Conservation (phyloP, 140 eudicot species). For the Bidens hawaiensis region DNA sequence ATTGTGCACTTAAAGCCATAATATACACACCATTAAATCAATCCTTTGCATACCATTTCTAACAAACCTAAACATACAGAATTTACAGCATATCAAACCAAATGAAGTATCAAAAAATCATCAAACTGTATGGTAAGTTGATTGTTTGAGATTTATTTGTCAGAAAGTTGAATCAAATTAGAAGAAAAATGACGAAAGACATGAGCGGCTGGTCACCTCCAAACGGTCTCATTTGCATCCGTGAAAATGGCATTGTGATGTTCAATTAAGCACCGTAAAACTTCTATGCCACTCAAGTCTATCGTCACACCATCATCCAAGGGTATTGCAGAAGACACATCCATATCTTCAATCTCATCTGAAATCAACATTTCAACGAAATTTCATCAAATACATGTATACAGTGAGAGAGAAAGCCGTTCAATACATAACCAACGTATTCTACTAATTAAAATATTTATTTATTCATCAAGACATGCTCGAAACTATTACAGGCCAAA, state of each 20-base stretch:
- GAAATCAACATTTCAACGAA: constrained; percentile 5
- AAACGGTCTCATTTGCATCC: constrained; percentile 84
- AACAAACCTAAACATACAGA: constrained; percentile 20
- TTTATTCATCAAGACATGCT: too few species aligned
- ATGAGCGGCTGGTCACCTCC: constrained; percentile 47
- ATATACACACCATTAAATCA: constrained; percentile 21
- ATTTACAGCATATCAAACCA: constrained; percentile 30
- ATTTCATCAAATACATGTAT: neutral
- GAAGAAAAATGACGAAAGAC: neutral
- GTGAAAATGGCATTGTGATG: constrained; percentile 93
- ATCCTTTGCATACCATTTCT: constrained; percentile 11
- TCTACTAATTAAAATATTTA: too few species aligned
- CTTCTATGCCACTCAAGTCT: constrained; percentile 80
- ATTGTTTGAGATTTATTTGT: constrained; percentile 3
- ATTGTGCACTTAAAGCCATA: constrained; percentile 1
- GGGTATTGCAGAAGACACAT: constrained; percentile 78
- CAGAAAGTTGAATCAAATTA: constrained; percentile 10
- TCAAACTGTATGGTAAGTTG: neutral
- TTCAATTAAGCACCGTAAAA: constrained; percentile 71
- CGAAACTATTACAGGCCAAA: too few species aligned
- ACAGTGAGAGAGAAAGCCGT: too few species aligned
- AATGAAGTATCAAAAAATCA: constrained; percentile 3
- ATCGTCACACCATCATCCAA: constrained; percentile 77
- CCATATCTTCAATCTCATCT: constrained; percentile 69
- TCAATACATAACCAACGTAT: too few species aligned